phyloP scores from a whole-genome alignment of 176 grass and related monocot genomes.

The Carex scoparia region DNA sequence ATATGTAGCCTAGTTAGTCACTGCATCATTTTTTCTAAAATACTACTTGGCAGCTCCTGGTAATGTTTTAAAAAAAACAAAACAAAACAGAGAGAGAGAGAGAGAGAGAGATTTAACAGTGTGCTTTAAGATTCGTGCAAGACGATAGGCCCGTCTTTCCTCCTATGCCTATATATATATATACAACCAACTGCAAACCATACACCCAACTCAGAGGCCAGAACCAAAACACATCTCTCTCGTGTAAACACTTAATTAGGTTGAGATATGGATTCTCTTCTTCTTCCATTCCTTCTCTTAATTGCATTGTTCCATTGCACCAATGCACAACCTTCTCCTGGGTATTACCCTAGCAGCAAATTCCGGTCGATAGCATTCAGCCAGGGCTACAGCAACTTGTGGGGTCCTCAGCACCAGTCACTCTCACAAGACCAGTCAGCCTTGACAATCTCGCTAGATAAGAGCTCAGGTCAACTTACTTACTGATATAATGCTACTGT shows the following conservation, averaged over 20 bases:
- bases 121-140: no score
- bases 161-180: slow-evolving; percentile 25
- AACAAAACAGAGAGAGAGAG: no score
- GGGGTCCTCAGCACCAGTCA: slow-evolving; percentile 50
- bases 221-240: background rate
- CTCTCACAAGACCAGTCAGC: slow-evolving; percentile 43
- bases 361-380: slow-evolving; percentile 31
- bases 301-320: slow-evolving; percentile 24
- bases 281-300: slow-evolving; percentile 24
- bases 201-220: background rate
- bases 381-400: slow-evolving; percentile 38
- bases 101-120: no score
- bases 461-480: slow-evolving; percentile 38
- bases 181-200: slow-evolving; percentile 15
- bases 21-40: no score
- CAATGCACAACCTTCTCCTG: slow-evolving; percentile 45
- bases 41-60: no score
- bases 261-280: slow-evolving; percentile 5
- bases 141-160: background rate
- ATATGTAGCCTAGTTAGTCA: no score
- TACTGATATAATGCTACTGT: background rate
- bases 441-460: slow-evolving; percentile 45
- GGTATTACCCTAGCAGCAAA: slow-evolving; percentile 42
- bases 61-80: no score
- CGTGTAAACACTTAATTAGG: background rate